Evolutionary conservation across 75 land plant genomes (phyloP).

Genomic region (Picea sitchensis): DNA sequence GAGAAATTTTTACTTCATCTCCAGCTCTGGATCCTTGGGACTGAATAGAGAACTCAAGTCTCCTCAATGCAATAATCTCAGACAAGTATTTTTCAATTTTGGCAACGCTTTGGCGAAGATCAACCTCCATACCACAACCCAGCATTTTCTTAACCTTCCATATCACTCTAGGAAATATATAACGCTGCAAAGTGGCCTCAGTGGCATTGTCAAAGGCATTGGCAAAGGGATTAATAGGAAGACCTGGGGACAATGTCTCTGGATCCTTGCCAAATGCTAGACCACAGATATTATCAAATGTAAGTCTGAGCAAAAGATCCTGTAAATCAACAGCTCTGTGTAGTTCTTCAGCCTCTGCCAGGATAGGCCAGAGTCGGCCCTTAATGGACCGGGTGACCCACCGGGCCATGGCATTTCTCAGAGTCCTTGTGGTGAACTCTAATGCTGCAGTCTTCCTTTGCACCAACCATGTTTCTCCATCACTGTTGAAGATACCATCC

Average conservation of each 20-base stretch:
- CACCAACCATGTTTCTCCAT: slow-evolving; percentile 66
- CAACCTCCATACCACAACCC: slow-evolving; percentile 12
- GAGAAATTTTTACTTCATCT: slow-evolving; percentile 3
- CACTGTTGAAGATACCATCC: slow-evolving; percentile 79
- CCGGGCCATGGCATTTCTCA: slow-evolving; percentile 63
- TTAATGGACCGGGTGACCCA: slow-evolving; percentile 50
- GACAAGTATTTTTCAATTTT: background rate
- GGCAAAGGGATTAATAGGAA: slow-evolving; percentile 8
- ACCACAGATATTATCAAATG: slow-evolving; percentile 30
- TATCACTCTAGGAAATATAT: slow-evolving; percentile 10
- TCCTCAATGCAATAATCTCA: too few species aligned
- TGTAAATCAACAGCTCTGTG: slow-evolving; percentile 44
- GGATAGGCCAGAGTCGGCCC: slow-evolving; percentile 39
- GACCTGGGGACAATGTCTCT: background rate
- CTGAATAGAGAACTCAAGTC: too few species aligned
- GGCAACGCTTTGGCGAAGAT: background rate
- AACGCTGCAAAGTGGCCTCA: slow-evolving; percentile 10
- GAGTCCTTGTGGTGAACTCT: slow-evolving; percentile 73
- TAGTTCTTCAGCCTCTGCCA: slow-evolving; percentile 26
- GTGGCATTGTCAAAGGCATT: slow-evolving; percentile 21
- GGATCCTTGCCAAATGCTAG: slow-evolving; percentile 27
- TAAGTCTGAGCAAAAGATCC: slow-evolving; percentile 29
- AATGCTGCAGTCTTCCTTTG: slow-evolving; percentile 81
- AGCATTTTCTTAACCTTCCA: slow-evolving; percentile 18
- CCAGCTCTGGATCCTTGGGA: background rate